These are phyloP conservation scores for Pterocarpus macrocarpus DNA, from an alignment of 306 rosid genomes.

Conservation along the genomic window DNA sequence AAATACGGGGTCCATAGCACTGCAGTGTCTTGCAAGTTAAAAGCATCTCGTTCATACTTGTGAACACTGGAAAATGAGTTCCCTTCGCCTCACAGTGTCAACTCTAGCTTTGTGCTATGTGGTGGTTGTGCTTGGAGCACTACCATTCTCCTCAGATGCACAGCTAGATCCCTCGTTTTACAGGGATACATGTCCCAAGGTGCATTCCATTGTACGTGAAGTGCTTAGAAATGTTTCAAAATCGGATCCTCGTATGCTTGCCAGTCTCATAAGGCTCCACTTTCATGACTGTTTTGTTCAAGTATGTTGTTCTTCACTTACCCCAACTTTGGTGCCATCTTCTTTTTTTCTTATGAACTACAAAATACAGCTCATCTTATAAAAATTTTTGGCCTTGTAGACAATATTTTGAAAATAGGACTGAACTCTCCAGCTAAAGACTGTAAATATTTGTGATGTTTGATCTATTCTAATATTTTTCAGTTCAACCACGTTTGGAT, in stretches of 20 bases:
- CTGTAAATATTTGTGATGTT: too few species aligned
- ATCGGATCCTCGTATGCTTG: conserved; percentile 58
- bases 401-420: too few species aligned
- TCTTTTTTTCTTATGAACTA: too few species aligned
- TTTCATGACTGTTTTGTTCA: conserved; percentile 74
- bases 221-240: conserved; percentile 44
- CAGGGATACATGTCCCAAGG: conserved; percentile 46
- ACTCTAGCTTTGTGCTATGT: conserved; percentile 15
- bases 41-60: too few species aligned
- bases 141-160: conserved; percentile 44
- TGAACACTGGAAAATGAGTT: conserved; percentile 25
- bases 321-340: background rate
- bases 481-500: too few species aligned
- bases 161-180: conserved; percentile 58
- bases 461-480: too few species aligned
- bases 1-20: background rate
- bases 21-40: background rate
- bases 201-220: conserved; percentile 34
- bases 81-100: background rate
- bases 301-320: conserved; percentile 40
- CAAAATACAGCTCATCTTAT: too few species aligned
- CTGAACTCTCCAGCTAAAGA: too few species aligned
- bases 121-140: conserved; percentile 38
- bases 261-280: conserved; percentile 63
- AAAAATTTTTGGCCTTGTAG: too few species aligned